Evolutionary conservation across 2,329 filamentous ascomycete genomes (phyloP).

Genomic region (Epichloe coenophiala): DNA sequence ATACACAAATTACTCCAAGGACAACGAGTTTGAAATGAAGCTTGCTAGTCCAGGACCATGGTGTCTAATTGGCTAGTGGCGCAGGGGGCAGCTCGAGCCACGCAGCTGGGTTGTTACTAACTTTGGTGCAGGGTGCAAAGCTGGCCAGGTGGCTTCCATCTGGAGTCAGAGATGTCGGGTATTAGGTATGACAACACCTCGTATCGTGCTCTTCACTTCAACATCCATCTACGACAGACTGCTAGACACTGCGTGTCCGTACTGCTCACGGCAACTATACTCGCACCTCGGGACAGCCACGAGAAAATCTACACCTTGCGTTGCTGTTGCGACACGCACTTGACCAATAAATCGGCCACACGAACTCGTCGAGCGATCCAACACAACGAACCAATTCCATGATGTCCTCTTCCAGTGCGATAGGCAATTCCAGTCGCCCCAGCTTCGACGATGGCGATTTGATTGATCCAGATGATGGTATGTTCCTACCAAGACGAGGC

Average conservation of each 20-base stretch:
- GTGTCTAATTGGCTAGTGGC: neutral
- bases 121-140: neutral
- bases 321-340: neutral
- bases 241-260: neutral
- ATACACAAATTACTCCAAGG: too few species aligned
- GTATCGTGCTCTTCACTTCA: too few species aligned
- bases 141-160: constrained; percentile 2
- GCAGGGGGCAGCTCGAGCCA: neutral
- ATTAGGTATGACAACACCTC: too few species aligned
- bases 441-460: constrained; percentile 54
- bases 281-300: neutral
- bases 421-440: constrained; percentile 47
- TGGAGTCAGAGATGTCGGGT: neutral
- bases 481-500: constrained; percentile 7
- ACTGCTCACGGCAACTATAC: neutral
- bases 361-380: neutral
- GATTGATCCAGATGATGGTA: constrained; percentile 71
- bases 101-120: neutral
- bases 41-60: too few species aligned
- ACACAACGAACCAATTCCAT: neutral
- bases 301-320: too few species aligned
- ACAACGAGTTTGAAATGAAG: too few species aligned
- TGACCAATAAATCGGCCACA: neutral
- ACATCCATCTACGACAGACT: neutral
- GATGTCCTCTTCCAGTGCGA: constrained; percentile 34